phyloP scores from a whole-genome alignment of 2,329 filamentous ascomycete genomes.

The Rosellinia necatrix region DNA sequence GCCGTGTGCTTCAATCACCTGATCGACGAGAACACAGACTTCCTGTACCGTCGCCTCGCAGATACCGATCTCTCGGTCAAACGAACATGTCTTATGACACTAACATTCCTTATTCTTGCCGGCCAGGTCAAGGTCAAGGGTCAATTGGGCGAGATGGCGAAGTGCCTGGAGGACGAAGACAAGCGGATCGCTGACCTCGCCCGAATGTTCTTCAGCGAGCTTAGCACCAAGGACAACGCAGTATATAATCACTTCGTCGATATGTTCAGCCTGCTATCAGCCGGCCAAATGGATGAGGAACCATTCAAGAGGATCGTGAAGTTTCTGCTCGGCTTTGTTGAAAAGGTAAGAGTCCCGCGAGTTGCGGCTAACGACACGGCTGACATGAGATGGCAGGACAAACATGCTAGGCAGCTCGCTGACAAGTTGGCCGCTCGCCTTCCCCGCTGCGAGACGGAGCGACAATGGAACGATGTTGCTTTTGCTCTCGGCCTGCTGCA shows the following conservation, averaged over 20 bases:
- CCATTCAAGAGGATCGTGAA: constrained; percentile 84
- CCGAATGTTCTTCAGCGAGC: constrained; percentile 97
- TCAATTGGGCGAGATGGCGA: constrained; percentile 97
- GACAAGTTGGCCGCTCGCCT: constrained; percentile 90
- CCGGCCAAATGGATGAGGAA: constrained; percentile 84
- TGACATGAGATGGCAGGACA: constrained; percentile 66
- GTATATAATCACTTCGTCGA: constrained; percentile 99
- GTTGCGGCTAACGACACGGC: neutral
- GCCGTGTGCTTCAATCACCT: constrained; percentile 99
- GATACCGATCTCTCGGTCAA: constrained; percentile 90
- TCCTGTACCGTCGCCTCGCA: constrained; percentile 90
- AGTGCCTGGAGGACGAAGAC: constrained; percentile 96
- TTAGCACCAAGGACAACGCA: constrained; percentile 97
- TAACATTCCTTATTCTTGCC: constrained; percentile 95
- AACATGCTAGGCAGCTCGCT: constrained; percentile 92
- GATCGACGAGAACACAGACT: constrained; percentile 98
- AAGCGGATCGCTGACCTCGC: constrained; percentile 91
- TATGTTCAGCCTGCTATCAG: constrained; percentile 93
- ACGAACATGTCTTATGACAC: constrained; percentile 95
- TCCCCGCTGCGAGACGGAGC: constrained; percentile 83
- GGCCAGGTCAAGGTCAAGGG: constrained; percentile 99
- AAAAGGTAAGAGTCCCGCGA: constrained; percentile 70
- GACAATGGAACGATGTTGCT: constrained; percentile 97
- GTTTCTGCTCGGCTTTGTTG: constrained; percentile 93
- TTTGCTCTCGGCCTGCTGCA: constrained; percentile 87